Base-by-base conservation (phyloP, 1,284 basidiomycete species). In the Sanghuangporus baumii region DNA sequence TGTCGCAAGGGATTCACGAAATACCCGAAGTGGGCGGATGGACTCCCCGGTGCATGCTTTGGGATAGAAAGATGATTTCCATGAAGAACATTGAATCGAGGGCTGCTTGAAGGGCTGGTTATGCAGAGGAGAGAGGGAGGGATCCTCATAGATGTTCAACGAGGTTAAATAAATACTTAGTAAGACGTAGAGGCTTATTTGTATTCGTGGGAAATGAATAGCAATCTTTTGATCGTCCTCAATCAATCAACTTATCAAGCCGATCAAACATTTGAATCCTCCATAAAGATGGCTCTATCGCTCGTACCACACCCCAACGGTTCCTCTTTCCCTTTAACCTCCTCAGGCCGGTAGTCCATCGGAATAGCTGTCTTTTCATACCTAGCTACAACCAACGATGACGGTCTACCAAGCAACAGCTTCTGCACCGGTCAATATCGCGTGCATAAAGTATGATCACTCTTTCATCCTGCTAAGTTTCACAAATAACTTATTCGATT, bases 361-460 rank as follows among this genome's bases (percentile, higher is more conserved):
- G 40, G 20, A 48, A 55, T 14, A 23, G 48, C 6, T n/a, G n/a
- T 54, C 26, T 31, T 3, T 31, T 31, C 26, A 31, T 31, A 31
- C 26, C 54, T 61, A 56, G 64, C 48, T 67, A 63, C 65, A 55
- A 62, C 62, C 73, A 74, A 73, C 69, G 70, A 89, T 88, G 86
- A 71, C 83, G 11, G 36, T 89, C 69, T 87, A 87, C 79, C 87
- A 94, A 79, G 94, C 94, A 6, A 98, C 95, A 20, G 88, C 88
- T 11, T 91, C 94, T 63, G 95, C 95, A 0, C 95, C 95, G 2
- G 94, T 97, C 67, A 98, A 98, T 78, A 97, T 98, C 71, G 95
- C 95, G 34, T 93, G 91, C 74, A 96, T 97, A 80, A 98, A 98
- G 93, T 94, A 66, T 71, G 85, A 72, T 66, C 61, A 63, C 20